Base-by-base conservation (phyloP, 768 basidiomycete genomes). In the Collybia mongolica region DNA sequence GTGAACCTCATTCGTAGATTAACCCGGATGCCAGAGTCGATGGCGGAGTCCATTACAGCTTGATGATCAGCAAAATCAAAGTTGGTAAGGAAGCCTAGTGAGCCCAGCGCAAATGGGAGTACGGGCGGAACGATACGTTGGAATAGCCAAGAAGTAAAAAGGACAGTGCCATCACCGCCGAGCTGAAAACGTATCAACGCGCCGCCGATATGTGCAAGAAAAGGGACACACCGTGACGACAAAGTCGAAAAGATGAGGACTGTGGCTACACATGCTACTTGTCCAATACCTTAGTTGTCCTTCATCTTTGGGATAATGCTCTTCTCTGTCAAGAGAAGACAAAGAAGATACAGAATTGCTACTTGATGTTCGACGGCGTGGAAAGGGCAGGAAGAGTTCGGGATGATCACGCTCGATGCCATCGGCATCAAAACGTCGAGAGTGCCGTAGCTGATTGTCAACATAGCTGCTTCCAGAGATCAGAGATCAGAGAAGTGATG, bases 1-100 rank as follows among this genome's bases (percentile, higher is more conserved):
- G 96, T 98, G 68, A 99, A 99, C 23, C 97, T 86, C 97, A 99
- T 99, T 43, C 97, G 88, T 12, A 99, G 76, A 66, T 99, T 99
- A 49, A 98, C 95, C 7, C 95, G 88, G 55, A 99, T 96, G 24
- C 97, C 97, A 9, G 85, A 81, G 61, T 98, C 93, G 51, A 98
- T 83, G 36, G 83, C 86, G 61, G 83, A 83, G 71, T 94, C 85
- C 82, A 99, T 84, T 52, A 95, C 88, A 7, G 82, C 66, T 63
- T 85, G 77, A 72, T 96, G 83, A 69, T 97, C 83, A 49, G 83
- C 76, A 66, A 98, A 93, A 74, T 98, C 86, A 63, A 98, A 98
- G 65, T 94, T 97, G 38, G 93, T 98, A 47, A 95, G 87, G 72
- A 99, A 99, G 41, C 97, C 96, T 20, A 99, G 82, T 4, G 96